Evolutionary conservation across 2,329 filamentous ascomycete genomes (phyloP).

Genomic region (Sporothrix phasma): DNA sequence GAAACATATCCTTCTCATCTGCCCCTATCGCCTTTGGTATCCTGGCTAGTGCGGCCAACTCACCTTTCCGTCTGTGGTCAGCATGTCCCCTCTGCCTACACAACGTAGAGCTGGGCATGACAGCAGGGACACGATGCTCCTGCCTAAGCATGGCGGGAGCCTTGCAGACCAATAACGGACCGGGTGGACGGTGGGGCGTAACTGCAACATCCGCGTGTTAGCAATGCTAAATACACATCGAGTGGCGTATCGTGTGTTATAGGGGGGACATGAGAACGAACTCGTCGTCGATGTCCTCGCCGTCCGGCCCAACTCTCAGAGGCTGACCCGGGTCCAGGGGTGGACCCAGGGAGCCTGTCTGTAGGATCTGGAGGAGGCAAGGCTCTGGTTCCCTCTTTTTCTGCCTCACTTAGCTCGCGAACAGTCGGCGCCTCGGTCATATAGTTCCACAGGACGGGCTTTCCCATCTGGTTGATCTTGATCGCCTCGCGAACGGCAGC

Average conservation of each 20-base stretch:
- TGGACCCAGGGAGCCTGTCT: not conserved
- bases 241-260: not conserved
- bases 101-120: no score
- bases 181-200: not conserved
- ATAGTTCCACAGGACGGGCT: conserved; percentile 12
- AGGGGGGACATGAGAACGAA: not conserved
- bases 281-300: not conserved
- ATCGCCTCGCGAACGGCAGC: conserved; percentile 1
- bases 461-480: conserved; percentile 10
- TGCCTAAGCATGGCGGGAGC: conserved; percentile 13
- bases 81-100: not conserved
- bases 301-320: not conserved
- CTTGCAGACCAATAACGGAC: conserved; percentile 12
- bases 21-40: not conserved
- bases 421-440: not conserved
- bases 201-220: not conserved
- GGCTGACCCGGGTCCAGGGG: not conserved
- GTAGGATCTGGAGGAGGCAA: not conserved
- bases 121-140: not conserved
- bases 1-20: not conserved
- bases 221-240: not conserved
- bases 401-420: conserved; percentile 1
- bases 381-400: not conserved
- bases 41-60: not conserved
- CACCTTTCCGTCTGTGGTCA: not conserved